A percentile compares a stretch with the other conserved stretches of the same genome.
Conservation (phyloP, 495 filamentous ascomycete species). For the Penicillium paxilli region DNA sequence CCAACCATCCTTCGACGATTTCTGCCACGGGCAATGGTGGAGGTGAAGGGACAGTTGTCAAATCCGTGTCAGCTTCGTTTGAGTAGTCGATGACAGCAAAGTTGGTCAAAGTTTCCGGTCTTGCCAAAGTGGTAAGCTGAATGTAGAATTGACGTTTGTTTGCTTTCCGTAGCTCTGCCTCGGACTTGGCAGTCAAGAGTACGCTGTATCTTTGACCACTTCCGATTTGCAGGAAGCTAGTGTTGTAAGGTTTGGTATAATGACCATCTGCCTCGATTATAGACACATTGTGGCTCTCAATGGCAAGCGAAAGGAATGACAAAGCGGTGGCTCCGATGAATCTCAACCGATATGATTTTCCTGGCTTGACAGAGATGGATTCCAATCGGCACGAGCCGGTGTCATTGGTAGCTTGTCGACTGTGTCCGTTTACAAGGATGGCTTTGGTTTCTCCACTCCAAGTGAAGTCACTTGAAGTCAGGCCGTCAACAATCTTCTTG, state of each 20-base stretch:
- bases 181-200: constrained; percentile 46
- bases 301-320: constrained; percentile 46
- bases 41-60: constrained; percentile 14
- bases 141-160: constrained; percentile 48
- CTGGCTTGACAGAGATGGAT: constrained; percentile 54
- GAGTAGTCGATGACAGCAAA: constrained; percentile 56
- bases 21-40: constrained; percentile 39
- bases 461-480: constrained; percentile 17
- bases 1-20: constrained; percentile 46
- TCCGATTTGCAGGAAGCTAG: constrained; percentile 52
- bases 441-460: constrained; percentile 41
- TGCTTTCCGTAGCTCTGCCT: constrained; percentile 20
- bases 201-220: constrained; percentile 58
- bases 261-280: constrained; percentile 58
- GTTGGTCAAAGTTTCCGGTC: constrained; percentile 40
- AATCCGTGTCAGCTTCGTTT: constrained; percentile 11
- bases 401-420: constrained; percentile 29
- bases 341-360: constrained; percentile 57
- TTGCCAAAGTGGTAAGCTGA: constrained; percentile 53
- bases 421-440: constrained; percentile 49
- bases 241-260: constrained; percentile 51
- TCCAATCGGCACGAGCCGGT: constrained; percentile 43
- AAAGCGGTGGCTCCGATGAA: constrained; percentile 55
- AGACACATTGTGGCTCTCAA: constrained; percentile 51
- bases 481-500: constrained; percentile 37